These are phyloP conservation scores for Brassica balearica DNA, from an alignment of 441 rosid genomes.

Conservation along the genomic window DNA sequence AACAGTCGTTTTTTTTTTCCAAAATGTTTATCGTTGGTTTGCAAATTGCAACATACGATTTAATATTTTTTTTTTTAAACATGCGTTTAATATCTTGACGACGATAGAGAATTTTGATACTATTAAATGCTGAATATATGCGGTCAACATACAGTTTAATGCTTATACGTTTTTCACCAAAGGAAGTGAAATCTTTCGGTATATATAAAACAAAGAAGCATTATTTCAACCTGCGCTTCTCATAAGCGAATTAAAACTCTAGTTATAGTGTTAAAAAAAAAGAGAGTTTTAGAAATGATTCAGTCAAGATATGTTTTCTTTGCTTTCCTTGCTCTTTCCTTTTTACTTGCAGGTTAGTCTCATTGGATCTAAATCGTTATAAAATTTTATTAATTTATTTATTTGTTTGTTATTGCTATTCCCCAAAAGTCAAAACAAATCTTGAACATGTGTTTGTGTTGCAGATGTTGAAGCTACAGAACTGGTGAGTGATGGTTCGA, in stretches of 20 bases:
- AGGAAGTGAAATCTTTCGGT: neutral
- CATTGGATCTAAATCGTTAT: neutral
- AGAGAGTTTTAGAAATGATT: neutral
- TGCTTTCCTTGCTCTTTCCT: conserved; percentile 7
- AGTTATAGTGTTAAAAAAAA: neutral
- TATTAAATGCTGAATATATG: no score
- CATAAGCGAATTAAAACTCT: neutral
- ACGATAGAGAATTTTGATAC: no score
- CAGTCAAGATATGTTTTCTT: conserved; percentile 15
- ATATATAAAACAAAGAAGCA: no score
- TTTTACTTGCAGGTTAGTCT: conserved; percentile 24
- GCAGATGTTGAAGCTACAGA: conserved; percentile 27
- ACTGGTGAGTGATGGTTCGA: conserved; percentile 6
- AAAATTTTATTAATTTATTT: neutral
- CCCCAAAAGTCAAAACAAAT: neutral
- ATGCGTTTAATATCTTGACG: no score
- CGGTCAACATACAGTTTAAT: no score
- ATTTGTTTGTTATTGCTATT: neutral
- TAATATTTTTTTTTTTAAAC: no score
- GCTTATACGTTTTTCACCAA: neutral
- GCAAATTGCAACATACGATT: no score
- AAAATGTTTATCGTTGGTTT: no score
- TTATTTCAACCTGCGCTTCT: neutral
- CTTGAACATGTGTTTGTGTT: neutral
- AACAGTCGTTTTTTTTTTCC: no score